phyloP scores from a whole-genome alignment of 352 stramenopile species.

The Pythium dissimile region DNA sequence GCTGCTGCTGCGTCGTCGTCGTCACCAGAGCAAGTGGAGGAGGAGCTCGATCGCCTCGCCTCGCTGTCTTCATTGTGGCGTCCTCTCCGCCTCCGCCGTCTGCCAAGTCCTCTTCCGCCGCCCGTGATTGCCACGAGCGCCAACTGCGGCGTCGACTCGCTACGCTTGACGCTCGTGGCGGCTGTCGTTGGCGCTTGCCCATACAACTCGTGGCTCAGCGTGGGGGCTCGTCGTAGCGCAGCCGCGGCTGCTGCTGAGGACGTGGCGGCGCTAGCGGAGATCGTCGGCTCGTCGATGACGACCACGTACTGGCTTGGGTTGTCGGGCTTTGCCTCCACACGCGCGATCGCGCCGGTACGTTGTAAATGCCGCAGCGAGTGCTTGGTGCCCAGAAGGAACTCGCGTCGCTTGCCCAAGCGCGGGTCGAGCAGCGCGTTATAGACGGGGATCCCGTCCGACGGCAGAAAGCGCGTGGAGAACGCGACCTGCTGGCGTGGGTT shows the following conservation, averaged over 20 bases:
- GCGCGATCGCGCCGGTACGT: slow-evolving; percentile 57
- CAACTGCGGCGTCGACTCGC: slow-evolving; percentile 12
- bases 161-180: neutral
- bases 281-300: slow-evolving; percentile 46
- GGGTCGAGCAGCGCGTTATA: slow-evolving; percentile 71
- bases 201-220: slow-evolving; percentile 4
- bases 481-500: neutral
- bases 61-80: neutral
- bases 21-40: too few species aligned
- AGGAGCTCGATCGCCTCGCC: neutral
- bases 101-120: neutral
- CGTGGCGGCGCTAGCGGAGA: neutral
- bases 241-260: slow-evolving; percentile 1
- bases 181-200: neutral
- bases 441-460: slow-evolving; percentile 58
- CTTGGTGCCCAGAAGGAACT: slow-evolving; percentile 62
- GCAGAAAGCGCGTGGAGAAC: slow-evolving; percentile 66
- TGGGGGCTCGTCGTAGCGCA: slow-evolving; percentile 7
- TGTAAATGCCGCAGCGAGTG: slow-evolving; percentile 54
- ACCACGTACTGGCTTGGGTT: slow-evolving; percentile 74
- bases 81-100: neutral
- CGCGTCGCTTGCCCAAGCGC: slow-evolving; percentile 55
- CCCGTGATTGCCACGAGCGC: neutral
- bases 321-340: slow-evolving; percentile 39
- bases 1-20: neutral